Evolutionary conservation across 2,329 filamentous ascomycete species (phyloP).

Genomic region (Elsinoe arachidis): DNA sequence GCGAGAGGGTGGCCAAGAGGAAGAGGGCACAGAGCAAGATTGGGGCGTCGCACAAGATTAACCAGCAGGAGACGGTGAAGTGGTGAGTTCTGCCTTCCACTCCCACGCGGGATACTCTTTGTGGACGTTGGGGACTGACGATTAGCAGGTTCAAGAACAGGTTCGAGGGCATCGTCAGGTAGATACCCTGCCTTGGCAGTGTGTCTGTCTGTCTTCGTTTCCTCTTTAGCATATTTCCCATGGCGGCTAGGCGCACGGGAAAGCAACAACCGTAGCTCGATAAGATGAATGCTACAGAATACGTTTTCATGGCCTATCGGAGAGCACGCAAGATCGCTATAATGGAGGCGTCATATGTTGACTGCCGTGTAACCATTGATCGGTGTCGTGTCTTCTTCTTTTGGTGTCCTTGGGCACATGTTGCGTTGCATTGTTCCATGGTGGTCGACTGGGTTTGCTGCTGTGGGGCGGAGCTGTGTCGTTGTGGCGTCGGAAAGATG

Average conservation of each 20-base stretch:
- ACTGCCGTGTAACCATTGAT: slow-evolving; percentile 18
- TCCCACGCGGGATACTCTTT: neutral
- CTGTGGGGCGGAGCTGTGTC: too few species aligned
- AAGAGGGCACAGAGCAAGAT: slow-evolving; percentile 81
- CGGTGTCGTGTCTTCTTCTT: slow-evolving; percentile 14
- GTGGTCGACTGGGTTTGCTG: neutral
- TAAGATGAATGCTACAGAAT: slow-evolving; percentile 15
- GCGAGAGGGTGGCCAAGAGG: slow-evolving; percentile 94
- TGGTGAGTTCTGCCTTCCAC: too few species aligned
- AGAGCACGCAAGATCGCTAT: slow-evolving; percentile 22
- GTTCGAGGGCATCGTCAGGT: slow-evolving; percentile 98
- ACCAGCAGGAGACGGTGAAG: slow-evolving; percentile 89
- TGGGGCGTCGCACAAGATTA: slow-evolving; percentile 85
- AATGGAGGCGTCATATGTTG: slow-evolving; percentile 17
- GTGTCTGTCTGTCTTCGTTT: slow-evolving; percentile 12
- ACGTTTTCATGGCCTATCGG: slow-evolving; percentile 27
- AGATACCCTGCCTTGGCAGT: slow-evolving; percentile 42
- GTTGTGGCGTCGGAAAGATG: too few species aligned
- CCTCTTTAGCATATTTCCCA: slow-evolving; percentile 7
- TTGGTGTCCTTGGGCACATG: neutral
- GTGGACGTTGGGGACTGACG: neutral
- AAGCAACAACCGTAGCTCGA: slow-evolving; percentile 2
- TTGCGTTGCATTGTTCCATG: neutral
- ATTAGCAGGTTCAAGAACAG: slow-evolving; percentile 56
- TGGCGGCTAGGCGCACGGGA: slow-evolving; percentile 11